phyloP scores from a whole-genome alignment of 805 yeast genomes.

The Nakazawaea anatomiae region DNA sequence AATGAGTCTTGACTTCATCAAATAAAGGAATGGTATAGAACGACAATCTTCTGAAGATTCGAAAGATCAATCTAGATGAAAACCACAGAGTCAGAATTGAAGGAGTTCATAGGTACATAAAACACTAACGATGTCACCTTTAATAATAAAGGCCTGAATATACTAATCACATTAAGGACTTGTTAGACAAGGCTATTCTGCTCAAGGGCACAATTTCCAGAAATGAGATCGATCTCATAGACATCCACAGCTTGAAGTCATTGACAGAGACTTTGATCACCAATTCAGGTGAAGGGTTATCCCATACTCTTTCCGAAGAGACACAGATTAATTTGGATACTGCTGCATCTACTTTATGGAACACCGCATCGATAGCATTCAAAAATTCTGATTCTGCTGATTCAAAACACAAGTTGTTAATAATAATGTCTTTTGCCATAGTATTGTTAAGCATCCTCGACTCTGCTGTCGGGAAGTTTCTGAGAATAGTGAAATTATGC shows the following conservation, averaged over 20 bases:
- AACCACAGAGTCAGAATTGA: not conserved
- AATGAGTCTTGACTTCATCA: too few species aligned
- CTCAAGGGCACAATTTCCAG: not conserved
- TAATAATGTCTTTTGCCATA: conserved; percentile 24
- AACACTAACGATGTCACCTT: not conserved
- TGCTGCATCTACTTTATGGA: conserved; percentile 31
- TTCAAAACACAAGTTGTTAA: conserved; percentile 10
- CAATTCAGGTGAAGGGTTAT: not conserved
- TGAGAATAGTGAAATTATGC: conserved; percentile 27
- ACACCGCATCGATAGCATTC: conserved; percentile 22
- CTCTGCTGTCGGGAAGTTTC: conserved; percentile 18
- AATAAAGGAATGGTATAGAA: too few species aligned
- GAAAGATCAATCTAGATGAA: not conserved
- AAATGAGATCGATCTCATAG: not conserved
- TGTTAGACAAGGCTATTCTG: not conserved
- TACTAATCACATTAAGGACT: not conserved
- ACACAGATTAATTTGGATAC: conserved; percentile 8
- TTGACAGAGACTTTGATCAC: not conserved
- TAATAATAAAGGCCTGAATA: not conserved
- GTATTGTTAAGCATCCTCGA: conserved; percentile 27
- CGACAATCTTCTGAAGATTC: too few species aligned
- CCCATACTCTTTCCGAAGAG: too few species aligned
- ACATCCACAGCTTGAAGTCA: not conserved
- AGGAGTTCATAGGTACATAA: conserved; percentile 1
- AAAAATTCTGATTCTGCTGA: conserved; percentile 14